Percentiles rank a stretch among this genome's conserved stretches.
Conservation (phyloP, 192 early-diverging fungal genomes). For the Podila epicladia region DNA sequence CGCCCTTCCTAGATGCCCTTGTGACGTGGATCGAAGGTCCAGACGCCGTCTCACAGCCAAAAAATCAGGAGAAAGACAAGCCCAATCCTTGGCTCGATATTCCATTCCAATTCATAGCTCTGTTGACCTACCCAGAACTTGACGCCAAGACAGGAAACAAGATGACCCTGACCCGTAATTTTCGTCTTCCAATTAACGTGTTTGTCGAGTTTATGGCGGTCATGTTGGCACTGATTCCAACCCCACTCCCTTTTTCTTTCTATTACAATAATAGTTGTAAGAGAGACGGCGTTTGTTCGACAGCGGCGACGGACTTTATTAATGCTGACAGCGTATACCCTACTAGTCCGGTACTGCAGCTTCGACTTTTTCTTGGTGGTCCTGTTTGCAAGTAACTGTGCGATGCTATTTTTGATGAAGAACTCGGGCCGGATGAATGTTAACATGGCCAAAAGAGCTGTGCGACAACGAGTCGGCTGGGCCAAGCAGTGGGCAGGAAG, state of each 20-base stretch:
- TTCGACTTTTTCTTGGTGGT: constrained; percentile 62
- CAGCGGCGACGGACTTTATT: constrained; percentile 56
- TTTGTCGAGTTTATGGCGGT: background rate
- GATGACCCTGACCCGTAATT: constrained; percentile 43
- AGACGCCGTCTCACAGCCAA: constrained; percentile 9
- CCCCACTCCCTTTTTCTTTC: background rate
- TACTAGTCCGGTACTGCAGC: constrained; percentile 58
- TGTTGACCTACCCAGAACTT: constrained; percentile 60
- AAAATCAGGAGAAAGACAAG: constrained; percentile 36
- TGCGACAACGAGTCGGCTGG: constrained; percentile 63
- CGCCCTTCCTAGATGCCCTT: constrained; percentile 40
- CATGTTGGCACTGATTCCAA: background rate
- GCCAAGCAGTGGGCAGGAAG: constrained; percentile 65
- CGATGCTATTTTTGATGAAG: constrained; percentile 64
- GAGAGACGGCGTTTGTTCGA: constrained; percentile 59
- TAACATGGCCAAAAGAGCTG: constrained; percentile 67
- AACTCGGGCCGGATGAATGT: constrained; percentile 66
- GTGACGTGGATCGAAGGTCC: constrained; percentile 55
- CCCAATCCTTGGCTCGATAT: constrained; percentile 56
- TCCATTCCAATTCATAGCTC: constrained; percentile 60
- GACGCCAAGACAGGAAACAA: constrained; percentile 56
- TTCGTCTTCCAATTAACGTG: background rate
- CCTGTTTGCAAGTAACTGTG: constrained; percentile 59
- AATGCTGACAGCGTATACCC: constrained; percentile 54
- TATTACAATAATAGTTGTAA: constrained; percentile 45